Evolutionary conservation across 495 filamentous ascomycete genomes (phyloP), one percentile per base, ranked within the genome.

Genomic region (Rusavskia elegans): DNA sequence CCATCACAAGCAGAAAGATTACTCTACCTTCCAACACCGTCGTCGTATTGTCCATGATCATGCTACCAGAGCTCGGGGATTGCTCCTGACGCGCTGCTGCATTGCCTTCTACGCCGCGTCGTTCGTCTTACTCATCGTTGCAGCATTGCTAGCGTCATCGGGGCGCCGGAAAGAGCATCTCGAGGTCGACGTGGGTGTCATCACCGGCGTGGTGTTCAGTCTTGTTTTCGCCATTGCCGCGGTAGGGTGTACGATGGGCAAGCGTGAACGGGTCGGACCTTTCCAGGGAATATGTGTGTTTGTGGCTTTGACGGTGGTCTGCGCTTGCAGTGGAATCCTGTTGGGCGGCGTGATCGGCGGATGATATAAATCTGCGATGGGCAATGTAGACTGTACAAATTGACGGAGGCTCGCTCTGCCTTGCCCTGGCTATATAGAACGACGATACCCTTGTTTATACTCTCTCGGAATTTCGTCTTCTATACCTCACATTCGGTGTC

Each of bases 161-260:
- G 76, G 78, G 4, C 65, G 69, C 4, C 72, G 72, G 51, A 74
- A 71, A 59, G 64, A 74, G 50, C 63, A 67, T 1, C 60, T 74
- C 41, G 73, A 79, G 55, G 80, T 83, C 5, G 79, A 83, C 53
- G 71, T 70, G 2, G 81, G 78, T 20, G 77, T 79, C 29, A 68
- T 79, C 8, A 61, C 78, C 19, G 79, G 77, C 10, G 75, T 80
- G n/a, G 64, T 75, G 20, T 61, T 70, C 0, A 74, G 72, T 49
- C 57, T 81, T 23, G 65, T 76, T 49, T 72, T 77, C 58, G 78
- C 75, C 10, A 71, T 73, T 36, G 64, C 71, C 16, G 80, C 68
- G 7, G 58, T 80, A 11, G 73, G 72, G 6, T 64, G 70, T 53
- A 67, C 75, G 62, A 25, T 75, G 19, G 67, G 71, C 48, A 64